Base-by-base conservation (phyloP, 768 basidiomycete genomes). In the Termitomyces sp. region DNA sequence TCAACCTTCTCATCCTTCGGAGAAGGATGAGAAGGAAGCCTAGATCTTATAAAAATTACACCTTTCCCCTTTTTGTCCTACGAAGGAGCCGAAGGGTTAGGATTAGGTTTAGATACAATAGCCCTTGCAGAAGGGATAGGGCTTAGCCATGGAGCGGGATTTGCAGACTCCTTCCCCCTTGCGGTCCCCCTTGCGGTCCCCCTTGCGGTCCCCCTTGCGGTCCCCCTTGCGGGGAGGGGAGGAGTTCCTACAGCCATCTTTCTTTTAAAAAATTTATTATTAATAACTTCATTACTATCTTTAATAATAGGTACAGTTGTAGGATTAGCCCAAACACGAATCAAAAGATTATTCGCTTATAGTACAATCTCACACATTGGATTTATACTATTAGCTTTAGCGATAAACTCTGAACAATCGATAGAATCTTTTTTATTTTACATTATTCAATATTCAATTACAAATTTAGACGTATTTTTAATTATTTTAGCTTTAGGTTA, bases 261-360 rank as follows among this genome's bases (percentile, higher is more conserved):
- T 45, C n/a, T 38, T 11, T 45, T 45, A 37, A 45, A 53, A 53
- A 53, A 44, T 24, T 45, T 53, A 53, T 53, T 45, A 44, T 53
- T 53, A 45, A 24, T 52, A 43, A 52, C 42, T 52, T 52, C 42
- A 6, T 35, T 52, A 42, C 22, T 51, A 51, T 51, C 49, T 28
- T 51, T 52, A 52, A 52, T 52, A 32, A 34, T 52, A 24, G 42
- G 42, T 17, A 52, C 42, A 21, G 51, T 52, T 22, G 51, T 52
- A 52, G 51, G 42, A 14, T 52, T 52, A 43, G 51, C 51, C 30
- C 51, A 52, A 52, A 52, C 28, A 19, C 30, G 42, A 52, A 43
- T 52, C 24, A 52, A 52, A 52, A 52, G 51, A 52, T 44, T 52
- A 34, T 52, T 52, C 19, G 42, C 51, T 17, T 52, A 52, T 52